Conservation (phyloP, 2,329 filamentous ascomycete species). For the Graphium sp. region DNA sequence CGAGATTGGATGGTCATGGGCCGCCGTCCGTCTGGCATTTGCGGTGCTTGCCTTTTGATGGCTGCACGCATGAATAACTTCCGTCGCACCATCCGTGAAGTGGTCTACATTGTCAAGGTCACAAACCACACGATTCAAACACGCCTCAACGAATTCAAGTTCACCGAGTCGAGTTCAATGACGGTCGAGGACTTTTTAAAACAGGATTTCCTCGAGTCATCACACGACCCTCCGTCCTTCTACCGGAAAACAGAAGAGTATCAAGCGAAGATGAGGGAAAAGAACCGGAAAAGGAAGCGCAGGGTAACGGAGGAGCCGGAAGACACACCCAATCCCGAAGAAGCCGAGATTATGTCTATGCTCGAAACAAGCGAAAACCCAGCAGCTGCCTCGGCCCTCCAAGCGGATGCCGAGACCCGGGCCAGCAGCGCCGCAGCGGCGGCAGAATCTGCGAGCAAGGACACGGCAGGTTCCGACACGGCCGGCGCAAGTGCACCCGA, state of each 20-base stretch:
- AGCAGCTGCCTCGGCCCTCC: not conserved
- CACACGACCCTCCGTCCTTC: slow-evolving; percentile 70
- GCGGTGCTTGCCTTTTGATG: slow-evolving; percentile 84
- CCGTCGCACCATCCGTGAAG: slow-evolving; percentile 75
- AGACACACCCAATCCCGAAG: slow-evolving; percentile 8
- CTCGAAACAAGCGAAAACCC: not conserved
- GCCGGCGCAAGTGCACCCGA: not conserved
- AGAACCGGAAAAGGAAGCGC: slow-evolving; percentile 29
- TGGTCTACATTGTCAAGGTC: slow-evolving; percentile 97
- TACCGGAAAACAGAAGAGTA: slow-evolving; percentile 48
- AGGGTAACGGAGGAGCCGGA: slow-evolving; percentile 16
- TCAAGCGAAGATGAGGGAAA: slow-evolving; percentile 32
- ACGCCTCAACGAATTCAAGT: slow-evolving; percentile 80
- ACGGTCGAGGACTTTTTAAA: slow-evolving; percentile 76
- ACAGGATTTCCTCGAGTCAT: slow-evolving; percentile 53
- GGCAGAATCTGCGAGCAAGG: not conserved
- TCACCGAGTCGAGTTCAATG: slow-evolving; percentile 67
- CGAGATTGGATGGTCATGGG: slow-evolving; percentile 96
- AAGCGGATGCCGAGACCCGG: not conserved
- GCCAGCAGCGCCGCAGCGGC: not conserved
- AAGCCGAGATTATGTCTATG: slow-evolving; percentile 2
- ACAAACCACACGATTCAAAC: slow-evolving; percentile 86
- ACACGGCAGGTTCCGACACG: not conserved
- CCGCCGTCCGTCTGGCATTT: slow-evolving; percentile 82
- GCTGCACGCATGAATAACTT: slow-evolving; percentile 98